Percentiles rank a stretch among this genome's conserved stretches.
Conservation (phyloP, 2,329 filamentous ascomycete genomes). For the Trematosphaeria pertusa region DNA sequence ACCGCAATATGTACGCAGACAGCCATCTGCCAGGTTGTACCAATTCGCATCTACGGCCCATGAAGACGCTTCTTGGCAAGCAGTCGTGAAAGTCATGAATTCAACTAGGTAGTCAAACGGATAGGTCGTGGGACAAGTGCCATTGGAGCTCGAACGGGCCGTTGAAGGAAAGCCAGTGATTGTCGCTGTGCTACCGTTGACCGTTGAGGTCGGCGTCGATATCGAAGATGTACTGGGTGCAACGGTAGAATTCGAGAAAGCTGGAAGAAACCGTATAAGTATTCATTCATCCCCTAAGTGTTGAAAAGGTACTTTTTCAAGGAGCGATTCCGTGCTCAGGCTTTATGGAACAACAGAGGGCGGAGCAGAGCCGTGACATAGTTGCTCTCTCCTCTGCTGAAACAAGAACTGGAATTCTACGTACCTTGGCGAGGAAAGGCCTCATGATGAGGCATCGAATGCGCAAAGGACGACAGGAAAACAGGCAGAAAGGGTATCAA, state of each 20-base stretch:
- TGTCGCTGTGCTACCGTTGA: conserved; percentile 1
- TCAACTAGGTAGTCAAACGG: conserved; percentile 3
- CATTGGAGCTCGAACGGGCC: neutral
- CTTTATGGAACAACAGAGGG: too few relatives aligned
- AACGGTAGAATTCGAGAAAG: conserved; percentile 6
- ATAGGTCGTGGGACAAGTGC: conserved; percentile 10
- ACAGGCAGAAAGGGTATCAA: neutral
- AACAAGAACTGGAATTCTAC: too few relatives aligned
- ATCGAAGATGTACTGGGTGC: conserved; percentile 1
- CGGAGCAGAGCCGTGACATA: too few relatives aligned
- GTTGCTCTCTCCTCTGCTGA: too few relatives aligned
- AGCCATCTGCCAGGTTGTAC: conserved; percentile 4
- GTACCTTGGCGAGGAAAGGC: conserved; percentile 8
- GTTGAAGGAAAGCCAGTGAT: conserved; percentile 4
- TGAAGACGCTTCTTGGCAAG: neutral
- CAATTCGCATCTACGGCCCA: neutral
- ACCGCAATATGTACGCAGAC: conserved; percentile 6
- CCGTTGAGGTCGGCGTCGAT: neutral
- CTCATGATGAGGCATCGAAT: conserved; percentile 7
- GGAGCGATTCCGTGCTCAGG: too few relatives aligned
- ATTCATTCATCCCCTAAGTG: too few relatives aligned
- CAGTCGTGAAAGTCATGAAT: conserved; percentile 1
- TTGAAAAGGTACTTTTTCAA: too few relatives aligned
- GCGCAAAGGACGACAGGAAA: neutral
- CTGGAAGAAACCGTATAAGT: neutral